Evolutionary conservation across 1,139 yeast species (phyloP), one percentile per base, ranked within the genome.

Genomic region (Suhomyces kunorum): DNA sequence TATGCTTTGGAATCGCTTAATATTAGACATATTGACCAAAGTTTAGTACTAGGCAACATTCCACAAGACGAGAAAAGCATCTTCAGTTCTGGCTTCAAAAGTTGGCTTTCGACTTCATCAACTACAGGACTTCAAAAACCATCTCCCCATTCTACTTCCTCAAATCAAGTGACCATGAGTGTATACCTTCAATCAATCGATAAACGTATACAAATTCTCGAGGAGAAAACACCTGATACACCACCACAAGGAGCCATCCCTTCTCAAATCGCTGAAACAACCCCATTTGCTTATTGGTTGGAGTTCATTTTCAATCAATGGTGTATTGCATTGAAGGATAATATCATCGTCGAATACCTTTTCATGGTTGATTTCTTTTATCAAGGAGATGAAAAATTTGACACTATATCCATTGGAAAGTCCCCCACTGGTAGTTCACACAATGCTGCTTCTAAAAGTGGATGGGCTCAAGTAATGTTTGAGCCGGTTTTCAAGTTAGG

Each of bases 251-350:
- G 84, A 1, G 89, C 87, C 0, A 81, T 89, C 63, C 81, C 88
- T 5, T 87, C 94, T 0, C 94, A 86, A 55, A 85, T 87, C 27
- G 96, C 96, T 0, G 96, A 88, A 59, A 77, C 83, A 8, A 81
- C 82, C 28, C 82, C 82, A 3, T 71, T 77, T 49, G 68, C 76
- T 8, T 82, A 82, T 53, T 80, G 84, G 78, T 66, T 85, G 43
- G 96, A 89, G 54, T 78, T 78, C 43, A 81, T 86, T 0, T 87
- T 81, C 59, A 71, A 84, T 42, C 87, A 86, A 52, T 80, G 88
- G 66, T 81, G 83, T 45, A 63, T 82, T 28, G 92, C 95, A 0
- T 58, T 89, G 7, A 61, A 83, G 20, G 96, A 88, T 55, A 89
- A 88, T 59, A 79, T 83, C 13, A 73, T 83, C 2, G 90, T 81